Evolutionary conservation across 495 filamentous ascomycete species (phyloP).

Genomic region (Penicillium alfredii): DNA sequence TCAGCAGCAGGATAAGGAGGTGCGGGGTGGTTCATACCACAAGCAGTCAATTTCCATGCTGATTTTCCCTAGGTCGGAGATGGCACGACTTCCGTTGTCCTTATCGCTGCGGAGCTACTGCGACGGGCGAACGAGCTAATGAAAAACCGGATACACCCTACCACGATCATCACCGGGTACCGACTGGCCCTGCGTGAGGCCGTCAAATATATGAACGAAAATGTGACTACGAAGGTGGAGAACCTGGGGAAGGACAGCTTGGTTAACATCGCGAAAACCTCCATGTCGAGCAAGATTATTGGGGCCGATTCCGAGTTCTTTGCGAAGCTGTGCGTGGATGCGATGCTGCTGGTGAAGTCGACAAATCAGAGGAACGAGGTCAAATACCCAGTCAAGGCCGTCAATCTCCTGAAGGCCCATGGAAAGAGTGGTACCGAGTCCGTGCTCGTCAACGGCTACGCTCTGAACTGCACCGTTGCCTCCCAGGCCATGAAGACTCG

Average conservation of each 20-base stretch:
- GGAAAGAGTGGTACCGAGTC: conserved; percentile 89
- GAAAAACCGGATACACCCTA: conserved; percentile 99
- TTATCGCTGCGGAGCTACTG: conserved; percentile 94
- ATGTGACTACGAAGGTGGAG: conserved; percentile 92
- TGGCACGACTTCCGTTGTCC: conserved; percentile 94
- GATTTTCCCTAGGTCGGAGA: conserved; percentile 64
- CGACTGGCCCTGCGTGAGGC: conserved; percentile 91
- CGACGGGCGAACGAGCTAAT: conserved; percentile 93
- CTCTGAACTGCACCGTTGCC: conserved; percentile 96
- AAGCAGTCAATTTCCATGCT: conserved; percentile 7
- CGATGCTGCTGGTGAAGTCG: conserved; percentile 90
- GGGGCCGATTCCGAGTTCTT: conserved; percentile 96
- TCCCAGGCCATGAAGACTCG: conserved; percentile 97
- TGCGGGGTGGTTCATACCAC: conserved; percentile 21
- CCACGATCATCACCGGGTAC: conserved; percentile 98
- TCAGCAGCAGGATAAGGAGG: conserved; percentile 97
- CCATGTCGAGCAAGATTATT: conserved; percentile 99
- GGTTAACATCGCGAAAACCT: conserved; percentile 94
- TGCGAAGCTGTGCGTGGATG: conserved; percentile 92
- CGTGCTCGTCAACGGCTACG: conserved; percentile 90
- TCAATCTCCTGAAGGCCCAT: conserved; percentile 97
- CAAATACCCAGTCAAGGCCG: conserved; percentile 98
- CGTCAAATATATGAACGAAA: conserved; percentile 98
- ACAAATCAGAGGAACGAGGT: conserved; percentile 82
- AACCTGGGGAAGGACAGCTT: conserved; percentile 82